Evolutionary conservation across 352 stramenopile genomes (phyloP).

Genomic region (Chrysophaeum taylorii): DNA sequence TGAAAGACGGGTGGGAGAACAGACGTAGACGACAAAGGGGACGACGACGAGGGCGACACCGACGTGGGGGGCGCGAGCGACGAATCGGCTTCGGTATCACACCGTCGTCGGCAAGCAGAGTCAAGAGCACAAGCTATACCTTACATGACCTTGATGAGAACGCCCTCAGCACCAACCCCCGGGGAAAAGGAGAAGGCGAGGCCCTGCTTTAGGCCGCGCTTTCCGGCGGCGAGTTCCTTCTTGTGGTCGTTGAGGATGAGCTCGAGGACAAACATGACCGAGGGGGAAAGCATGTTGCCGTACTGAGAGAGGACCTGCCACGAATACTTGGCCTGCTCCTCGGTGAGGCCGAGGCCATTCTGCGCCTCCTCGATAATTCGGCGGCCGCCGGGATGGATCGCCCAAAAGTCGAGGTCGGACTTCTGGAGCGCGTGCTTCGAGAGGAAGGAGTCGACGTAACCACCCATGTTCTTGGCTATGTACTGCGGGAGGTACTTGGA

Average conservation of each 20-base stretch:
- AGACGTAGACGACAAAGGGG: too few relatives aligned
- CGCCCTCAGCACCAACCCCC: slow-evolving; percentile 34
- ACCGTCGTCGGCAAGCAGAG: background rate
- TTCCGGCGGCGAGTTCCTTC: slow-evolving; percentile 20
- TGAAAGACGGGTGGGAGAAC: too few relatives aligned
- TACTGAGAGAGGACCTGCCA: slow-evolving; percentile 33
- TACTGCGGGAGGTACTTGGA: slow-evolving; percentile 38
- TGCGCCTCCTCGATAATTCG: slow-evolving; percentile 38
- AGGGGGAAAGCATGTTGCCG: slow-evolving; percentile 36
- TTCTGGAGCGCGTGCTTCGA: slow-evolving; percentile 26
- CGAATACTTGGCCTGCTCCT: slow-evolving; percentile 33
- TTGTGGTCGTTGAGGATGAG: slow-evolving; percentile 34
- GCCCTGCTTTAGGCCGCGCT: slow-evolving; percentile 29
- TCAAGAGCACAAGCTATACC: background rate
- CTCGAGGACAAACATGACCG: slow-evolving; percentile 25
- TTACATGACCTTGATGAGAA: slow-evolving; percentile 31
- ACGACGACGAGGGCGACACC: too few relatives aligned
- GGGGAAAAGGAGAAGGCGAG: slow-evolving; percentile 37
- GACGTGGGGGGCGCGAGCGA: too few relatives aligned
- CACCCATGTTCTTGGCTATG: slow-evolving; percentile 39
- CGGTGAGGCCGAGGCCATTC: slow-evolving; percentile 34
- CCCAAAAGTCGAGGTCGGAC: slow-evolving; percentile 36
- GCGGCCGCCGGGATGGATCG: slow-evolving; percentile 33
- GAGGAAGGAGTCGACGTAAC: slow-evolving; percentile 31
- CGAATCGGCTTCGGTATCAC: background rate